Base-by-base conservation (phyloP, 106 monocot genomes). In the Xerophyta viscosa region DNA sequence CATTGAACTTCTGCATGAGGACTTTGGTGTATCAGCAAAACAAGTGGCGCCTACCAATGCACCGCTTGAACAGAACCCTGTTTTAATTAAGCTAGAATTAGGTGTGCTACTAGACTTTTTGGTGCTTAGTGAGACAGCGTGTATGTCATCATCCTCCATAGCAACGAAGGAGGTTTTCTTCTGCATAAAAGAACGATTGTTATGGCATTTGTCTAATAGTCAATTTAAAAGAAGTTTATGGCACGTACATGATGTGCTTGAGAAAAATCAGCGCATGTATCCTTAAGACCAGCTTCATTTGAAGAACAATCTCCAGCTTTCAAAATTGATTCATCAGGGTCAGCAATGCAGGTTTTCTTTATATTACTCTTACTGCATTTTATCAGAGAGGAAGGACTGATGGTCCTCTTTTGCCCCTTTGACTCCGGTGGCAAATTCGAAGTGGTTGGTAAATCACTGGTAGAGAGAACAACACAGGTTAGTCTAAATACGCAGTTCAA, bases 391-490 rank as follows among this genome's bases (percentile, higher is more conserved):
- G 85, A 63, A 5, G 85, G 69, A 61, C 81, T 83, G 9, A 71
- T 62, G 65, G 79, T 79, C 53, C 86, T 79, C 71, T 86, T 90
- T 28, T 69, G 65, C 39, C 71, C 74, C 64, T 66, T 79, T 22
- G 9, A 24, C 3, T 74, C 60, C 51, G 60, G 20, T 18, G 60
- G 63, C 29, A 48, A 11, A 66, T 23, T 60, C 17, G 24, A 64
- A 39, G 58, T 48, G 36, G 74, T 46, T 25, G 66, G 72, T 9
- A 88, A 57, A 13, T 80, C 98, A 57, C 92, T 87, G 37, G 37
- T 4, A 0, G 26, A 43, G 48, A 62, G 7, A 56, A 45, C 41
- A 49, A 36, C 1, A 1, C 20, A 10, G 45, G 21, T 0, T 17
- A 20, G 22, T 58, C 19, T n/a, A 37, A 17, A n/a, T n/a, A n/a